These are phyloP conservation scores for Chytridium lagenaria DNA, from an alignment of 371 early-diverging fungal genomes.

Conservation along the genomic window DNA sequence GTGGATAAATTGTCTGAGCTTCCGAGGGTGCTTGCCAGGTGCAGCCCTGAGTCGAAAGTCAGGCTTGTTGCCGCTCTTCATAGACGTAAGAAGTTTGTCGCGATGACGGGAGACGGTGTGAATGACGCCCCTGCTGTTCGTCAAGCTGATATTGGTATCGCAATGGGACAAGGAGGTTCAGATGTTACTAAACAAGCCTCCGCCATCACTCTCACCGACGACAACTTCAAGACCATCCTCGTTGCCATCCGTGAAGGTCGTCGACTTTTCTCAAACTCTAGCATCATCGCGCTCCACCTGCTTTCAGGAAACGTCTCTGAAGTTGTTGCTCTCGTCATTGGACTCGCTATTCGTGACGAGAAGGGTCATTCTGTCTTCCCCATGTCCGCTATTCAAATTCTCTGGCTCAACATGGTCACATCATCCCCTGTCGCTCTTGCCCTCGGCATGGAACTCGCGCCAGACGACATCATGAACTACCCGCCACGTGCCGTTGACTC, in stretches of 20 bases:
- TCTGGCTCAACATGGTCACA: constrained; percentile 49
- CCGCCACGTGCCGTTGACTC: constrained; percentile 34
- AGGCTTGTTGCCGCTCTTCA: constrained; percentile 12
- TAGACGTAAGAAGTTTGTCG: constrained; percentile 76
- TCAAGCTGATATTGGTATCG: constrained; percentile 84
- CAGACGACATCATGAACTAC: constrained; percentile 40
- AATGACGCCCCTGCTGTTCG: constrained; percentile 93
- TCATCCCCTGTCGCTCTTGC: constrained; percentile 46
- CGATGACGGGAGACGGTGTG: constrained; percentile 97
- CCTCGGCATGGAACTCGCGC: constrained; percentile 38
- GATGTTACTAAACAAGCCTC: constrained; percentile 92
- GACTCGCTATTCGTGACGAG: constrained; percentile 24
- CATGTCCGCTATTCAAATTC: constrained; percentile 47
- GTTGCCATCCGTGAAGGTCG: constrained; percentile 83
- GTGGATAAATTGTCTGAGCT: constrained; percentile 7
- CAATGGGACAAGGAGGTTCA: constrained; percentile 77
- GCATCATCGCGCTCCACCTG: constrained; percentile 18
- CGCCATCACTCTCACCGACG: constrained; percentile 84
- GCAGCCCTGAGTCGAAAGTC: constrained; percentile 15
- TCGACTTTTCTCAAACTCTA: constrained; percentile 75
- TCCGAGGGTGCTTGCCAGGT: constrained; percentile 12
- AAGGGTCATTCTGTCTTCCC: constrained; percentile 34
- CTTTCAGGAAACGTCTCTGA: constrained; percentile 38
- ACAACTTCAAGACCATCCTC: constrained; percentile 85
- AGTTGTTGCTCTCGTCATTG: constrained; percentile 36